Conservation (phyloP, 1,284 basidiomycete species). For the Cutaneotrichosporon cavernicola region DNA sequence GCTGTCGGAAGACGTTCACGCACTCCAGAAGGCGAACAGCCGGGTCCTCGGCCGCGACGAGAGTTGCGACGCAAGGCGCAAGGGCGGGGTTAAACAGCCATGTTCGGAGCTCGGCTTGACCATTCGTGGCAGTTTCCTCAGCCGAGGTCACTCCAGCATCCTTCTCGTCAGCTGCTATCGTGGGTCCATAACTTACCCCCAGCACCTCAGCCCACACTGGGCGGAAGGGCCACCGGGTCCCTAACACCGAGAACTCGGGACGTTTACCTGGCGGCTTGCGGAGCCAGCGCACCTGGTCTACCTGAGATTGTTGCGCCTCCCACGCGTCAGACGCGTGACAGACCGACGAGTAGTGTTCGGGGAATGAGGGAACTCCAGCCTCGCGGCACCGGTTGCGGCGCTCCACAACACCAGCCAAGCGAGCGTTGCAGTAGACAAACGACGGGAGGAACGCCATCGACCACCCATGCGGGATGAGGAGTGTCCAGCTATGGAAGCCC, state of each 20-base stretch:
- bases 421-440: slow-evolving; percentile 72
- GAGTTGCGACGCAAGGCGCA: slow-evolving; percentile 16
- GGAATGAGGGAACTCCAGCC: slow-evolving; percentile 69
- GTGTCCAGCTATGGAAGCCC: slow-evolving; percentile 73
- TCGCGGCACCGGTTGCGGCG: slow-evolving; percentile 74
- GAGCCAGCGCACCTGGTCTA: slow-evolving; percentile 65
- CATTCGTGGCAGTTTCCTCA: slow-evolving; percentile 41
- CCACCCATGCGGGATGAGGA: slow-evolving; percentile 82
- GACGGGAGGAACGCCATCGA: slow-evolving; percentile 80
- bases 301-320: slow-evolving; percentile 56
- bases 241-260: slow-evolving; percentile 66
- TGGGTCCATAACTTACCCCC: slow-evolving; percentile 27
- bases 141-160: too few species aligned
- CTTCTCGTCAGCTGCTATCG: not conserved
- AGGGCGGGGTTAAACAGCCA: slow-evolving; percentile 67
- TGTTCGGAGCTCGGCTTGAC: slow-evolving; percentile 44
- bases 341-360: slow-evolving; percentile 71
- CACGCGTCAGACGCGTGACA: slow-evolving; percentile 58
- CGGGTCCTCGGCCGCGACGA: slow-evolving; percentile 5
- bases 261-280: slow-evolving; percentile 81
- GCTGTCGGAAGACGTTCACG: slow-evolving; percentile 62
- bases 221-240: slow-evolving; percentile 68
- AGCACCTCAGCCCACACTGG: slow-evolving; percentile 70
- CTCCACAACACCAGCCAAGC: slow-evolving; percentile 76
- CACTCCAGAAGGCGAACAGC: slow-evolving; percentile 56